Evolutionary conservation across 2,329 filamentous ascomycete genomes (phyloP).

Genomic region (Metarhizium sp.): DNA sequence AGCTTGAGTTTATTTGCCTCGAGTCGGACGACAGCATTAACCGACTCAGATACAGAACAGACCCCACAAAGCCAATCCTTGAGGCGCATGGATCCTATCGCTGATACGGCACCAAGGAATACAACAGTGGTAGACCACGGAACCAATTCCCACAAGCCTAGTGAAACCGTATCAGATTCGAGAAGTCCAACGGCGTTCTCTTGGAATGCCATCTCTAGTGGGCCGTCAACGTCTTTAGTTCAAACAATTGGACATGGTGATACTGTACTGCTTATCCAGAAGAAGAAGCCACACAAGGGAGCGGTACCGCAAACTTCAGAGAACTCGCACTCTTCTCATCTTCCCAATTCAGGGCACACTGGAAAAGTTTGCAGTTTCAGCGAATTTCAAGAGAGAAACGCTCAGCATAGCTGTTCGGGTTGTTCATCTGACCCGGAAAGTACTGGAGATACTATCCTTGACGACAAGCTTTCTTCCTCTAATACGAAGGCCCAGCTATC

Average conservation of each 20-base stretch:
- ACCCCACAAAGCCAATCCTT: too few species aligned
- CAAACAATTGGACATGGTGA: background rate
- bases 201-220: background rate
- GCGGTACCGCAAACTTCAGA: background rate
- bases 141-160: too few species aligned
- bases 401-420: background rate
- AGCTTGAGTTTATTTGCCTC: background rate
- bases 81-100: too few species aligned
- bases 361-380: background rate
- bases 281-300: background rate
- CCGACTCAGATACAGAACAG: background rate
- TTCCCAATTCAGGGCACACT: background rate
- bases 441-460: background rate
- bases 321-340: background rate
- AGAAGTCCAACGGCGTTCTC: background rate
- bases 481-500: background rate
- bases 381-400: background rate
- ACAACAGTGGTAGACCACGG: too few species aligned
- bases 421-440: background rate
- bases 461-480: background rate
- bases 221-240: background rate
- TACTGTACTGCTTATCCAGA: background rate
- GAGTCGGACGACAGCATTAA: background rate
- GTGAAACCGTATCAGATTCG: background rate
- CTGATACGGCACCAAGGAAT: too few species aligned